Percentiles rank a stretch among this genome's conserved stretches.
These are phyloP conservation scores for Tricholoma sp. DNA, from an alignment of 768 basidiomycete species.

Conservation along the genomic window DNA sequence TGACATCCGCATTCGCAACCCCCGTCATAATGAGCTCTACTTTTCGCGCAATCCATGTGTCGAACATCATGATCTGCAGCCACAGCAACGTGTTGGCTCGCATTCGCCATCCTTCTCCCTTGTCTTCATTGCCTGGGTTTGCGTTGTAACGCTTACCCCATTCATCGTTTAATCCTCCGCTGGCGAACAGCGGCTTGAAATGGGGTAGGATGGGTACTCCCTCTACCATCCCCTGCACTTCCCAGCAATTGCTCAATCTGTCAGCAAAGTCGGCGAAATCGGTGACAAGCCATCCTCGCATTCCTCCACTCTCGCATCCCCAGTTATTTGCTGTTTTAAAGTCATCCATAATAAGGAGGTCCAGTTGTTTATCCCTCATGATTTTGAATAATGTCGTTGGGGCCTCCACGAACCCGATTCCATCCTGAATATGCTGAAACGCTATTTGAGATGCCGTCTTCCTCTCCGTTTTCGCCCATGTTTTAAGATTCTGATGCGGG, in stretches of 20 bases:
- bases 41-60: constrained; percentile 16
- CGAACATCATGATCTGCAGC: constrained; percentile 16
- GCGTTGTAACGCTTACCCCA: constrained; percentile 2
- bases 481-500: not conserved
- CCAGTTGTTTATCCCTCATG: not conserved
- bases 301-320: constrained; percentile 15
- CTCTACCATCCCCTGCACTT: not conserved
- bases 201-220: constrained; percentile 9
- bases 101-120: constrained; percentile 3
- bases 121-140: not conserved
- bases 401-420: not conserved
- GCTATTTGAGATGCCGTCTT: not conserved
- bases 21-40: constrained; percentile 12
- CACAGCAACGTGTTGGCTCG: constrained; percentile 11
- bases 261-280: constrained; percentile 11
- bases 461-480: not conserved
- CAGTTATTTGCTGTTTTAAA: constrained; percentile 16
- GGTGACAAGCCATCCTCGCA: constrained; percentile 12
- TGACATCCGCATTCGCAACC: constrained; percentile 3
- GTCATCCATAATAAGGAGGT: constrained; percentile 7
- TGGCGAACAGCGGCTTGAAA: not conserved
- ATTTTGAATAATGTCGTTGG: not conserved
- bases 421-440: not conserved
- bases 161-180: not conserved
- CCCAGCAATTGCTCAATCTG: constrained; percentile 7